phyloP scores from a whole-genome alignment of 257 asterid genomes.

The Datura wrightii region DNA sequence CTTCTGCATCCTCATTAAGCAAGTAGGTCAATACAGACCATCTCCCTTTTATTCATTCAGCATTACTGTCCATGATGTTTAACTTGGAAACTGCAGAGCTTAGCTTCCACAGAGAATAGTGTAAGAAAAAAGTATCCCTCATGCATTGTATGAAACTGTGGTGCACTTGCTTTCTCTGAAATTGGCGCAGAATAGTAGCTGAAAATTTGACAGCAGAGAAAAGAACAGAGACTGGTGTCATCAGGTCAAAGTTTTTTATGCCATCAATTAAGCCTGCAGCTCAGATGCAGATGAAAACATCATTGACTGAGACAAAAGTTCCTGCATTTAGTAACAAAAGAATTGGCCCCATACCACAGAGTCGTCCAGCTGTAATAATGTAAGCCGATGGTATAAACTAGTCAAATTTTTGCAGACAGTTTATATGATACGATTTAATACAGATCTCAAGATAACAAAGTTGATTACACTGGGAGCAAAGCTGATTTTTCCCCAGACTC shows the following conservation, averaged over 20 bases:
- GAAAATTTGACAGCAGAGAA: slow-evolving; percentile 41
- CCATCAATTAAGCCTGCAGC: slow-evolving; percentile 52
- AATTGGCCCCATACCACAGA: slow-evolving; percentile 44
- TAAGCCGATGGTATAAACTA: slow-evolving; percentile 34
- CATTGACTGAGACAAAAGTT: slow-evolving; percentile 45
- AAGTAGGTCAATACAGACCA: slow-evolving; percentile 46
- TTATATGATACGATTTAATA: slow-evolving; percentile 39
- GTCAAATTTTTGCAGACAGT: slow-evolving; percentile 23
- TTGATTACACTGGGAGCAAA: slow-evolving; percentile 43
- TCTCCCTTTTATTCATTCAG: slow-evolving; percentile 13
- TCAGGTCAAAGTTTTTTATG: slow-evolving; percentile 52
- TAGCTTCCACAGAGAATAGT: background rate
- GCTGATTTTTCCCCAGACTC: slow-evolving; percentile 49
- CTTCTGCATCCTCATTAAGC: slow-evolving; percentile 39
- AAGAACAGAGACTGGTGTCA: slow-evolving; percentile 48
- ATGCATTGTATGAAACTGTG: slow-evolving; percentile 14
- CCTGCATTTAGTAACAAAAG: slow-evolving; percentile 46
- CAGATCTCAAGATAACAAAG: slow-evolving; percentile 42
- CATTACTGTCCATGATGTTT: slow-evolving; percentile 8
- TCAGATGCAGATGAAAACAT: slow-evolving; percentile 37
- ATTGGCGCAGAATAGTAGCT: slow-evolving; percentile 50
- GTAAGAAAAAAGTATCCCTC: background rate
- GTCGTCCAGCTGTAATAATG: slow-evolving; percentile 51
- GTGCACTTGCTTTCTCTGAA: slow-evolving; percentile 31
- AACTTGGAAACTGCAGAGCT: slow-evolving; percentile 25